These are phyloP conservation scores for Arabidopsis hybrid DNA, from an alignment of 441 rosid species.

Conservation along the genomic window DNA sequence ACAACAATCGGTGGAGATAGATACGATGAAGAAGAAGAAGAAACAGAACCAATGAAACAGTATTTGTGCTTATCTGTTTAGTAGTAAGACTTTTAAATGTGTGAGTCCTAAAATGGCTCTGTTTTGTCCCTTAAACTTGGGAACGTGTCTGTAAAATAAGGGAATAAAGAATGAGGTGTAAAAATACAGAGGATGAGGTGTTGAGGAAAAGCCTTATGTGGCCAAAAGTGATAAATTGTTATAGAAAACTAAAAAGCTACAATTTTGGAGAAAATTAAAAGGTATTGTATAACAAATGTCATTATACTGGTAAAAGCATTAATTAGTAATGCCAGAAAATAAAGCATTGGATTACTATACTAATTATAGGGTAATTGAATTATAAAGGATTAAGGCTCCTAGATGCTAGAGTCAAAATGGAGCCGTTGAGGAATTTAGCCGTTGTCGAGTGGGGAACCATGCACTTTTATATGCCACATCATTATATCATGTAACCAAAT, in stretches of 20 bases:
- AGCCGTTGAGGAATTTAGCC: slow-evolving; percentile 44
- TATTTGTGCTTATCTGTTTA: slow-evolving; percentile 35
- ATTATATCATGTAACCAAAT: neutral
- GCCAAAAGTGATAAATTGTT: neutral
- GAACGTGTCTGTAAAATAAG: slow-evolving; percentile 44
- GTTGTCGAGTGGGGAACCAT: slow-evolving; percentile 44
- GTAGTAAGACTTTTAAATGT: neutral
- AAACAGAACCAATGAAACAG: slow-evolving; percentile 42
- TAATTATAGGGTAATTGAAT: neutral
- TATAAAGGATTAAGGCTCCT: slow-evolving; percentile 25
- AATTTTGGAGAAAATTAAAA: slow-evolving; percentile 4
- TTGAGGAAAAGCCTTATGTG: slow-evolving; percentile 25
- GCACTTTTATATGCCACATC: slow-evolving; percentile 26
- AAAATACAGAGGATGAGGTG: slow-evolving; percentile 14
- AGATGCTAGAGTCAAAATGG: slow-evolving; percentile 32
- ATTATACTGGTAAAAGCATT: slow-evolving; percentile 1
- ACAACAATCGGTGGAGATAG: slow-evolving; percentile 37
- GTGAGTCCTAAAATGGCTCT: slow-evolving; percentile 38
- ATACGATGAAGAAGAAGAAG: slow-evolving; percentile 37
- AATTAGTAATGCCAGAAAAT: neutral
- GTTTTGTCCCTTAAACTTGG: slow-evolving; percentile 43
- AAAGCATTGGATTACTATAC: neutral
- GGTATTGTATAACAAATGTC: neutral
- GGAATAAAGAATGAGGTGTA: slow-evolving; percentile 30
- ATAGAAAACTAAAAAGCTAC: neutral